Evolutionary conservation across 2,329 filamentous ascomycete species (phyloP).

Genomic region (Fusarium bulbicola): DNA sequence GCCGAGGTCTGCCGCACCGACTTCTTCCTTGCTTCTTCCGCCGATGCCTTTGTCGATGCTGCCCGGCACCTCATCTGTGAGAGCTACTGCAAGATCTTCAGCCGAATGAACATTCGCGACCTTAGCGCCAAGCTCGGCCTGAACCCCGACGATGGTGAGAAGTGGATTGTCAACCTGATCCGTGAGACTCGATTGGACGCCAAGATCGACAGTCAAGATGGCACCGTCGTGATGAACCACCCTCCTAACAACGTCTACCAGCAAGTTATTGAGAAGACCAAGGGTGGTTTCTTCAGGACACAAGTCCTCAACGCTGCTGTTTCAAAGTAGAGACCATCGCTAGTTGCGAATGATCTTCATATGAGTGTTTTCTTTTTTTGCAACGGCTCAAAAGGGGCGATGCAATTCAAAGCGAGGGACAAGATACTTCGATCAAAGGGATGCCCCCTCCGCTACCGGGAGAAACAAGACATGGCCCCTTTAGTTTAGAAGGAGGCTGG

Average conservation of each 20-base stretch:
- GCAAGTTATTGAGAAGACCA: slow-evolving; percentile 98
- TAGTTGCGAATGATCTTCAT: slow-evolving; percentile 17
- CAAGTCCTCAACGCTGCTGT: slow-evolving; percentile 85
- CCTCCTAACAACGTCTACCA: slow-evolving; percentile 98
- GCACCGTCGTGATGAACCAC: slow-evolving; percentile 99
- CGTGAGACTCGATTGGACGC: slow-evolving; percentile 96
- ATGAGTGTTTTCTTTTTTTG: slow-evolving; percentile 36
- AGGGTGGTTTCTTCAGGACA: slow-evolving; percentile 98
- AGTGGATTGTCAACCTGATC: slow-evolving; percentile 99
- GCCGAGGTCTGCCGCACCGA: slow-evolving; percentile 92
- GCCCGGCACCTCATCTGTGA: slow-evolving; percentile 97
- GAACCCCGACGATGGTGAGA: slow-evolving; percentile 95
- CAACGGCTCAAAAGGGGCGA: slow-evolving; percentile 36
- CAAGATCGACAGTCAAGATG: slow-evolving; percentile 99
- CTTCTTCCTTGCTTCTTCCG: slow-evolving; percentile 90
- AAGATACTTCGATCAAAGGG: slow-evolving; percentile 22
- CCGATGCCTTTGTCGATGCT: slow-evolving; percentile 91
- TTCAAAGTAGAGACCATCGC: slow-evolving; percentile 54
- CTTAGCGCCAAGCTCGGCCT: slow-evolving; percentile 91
- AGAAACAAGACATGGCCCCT: neutral
- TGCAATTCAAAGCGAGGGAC: slow-evolving; percentile 24
- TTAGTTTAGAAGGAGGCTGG: slow-evolving; percentile 13
- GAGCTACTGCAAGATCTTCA: slow-evolving; percentile 99
- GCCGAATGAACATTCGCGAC: slow-evolving; percentile 97
- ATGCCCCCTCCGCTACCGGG: slow-evolving; percentile 34